Evolutionary conservation across 441 rosid genomes (phyloP), one percentile per base, ranked within the genome.

Genomic region (Populus hybrid): DNA sequence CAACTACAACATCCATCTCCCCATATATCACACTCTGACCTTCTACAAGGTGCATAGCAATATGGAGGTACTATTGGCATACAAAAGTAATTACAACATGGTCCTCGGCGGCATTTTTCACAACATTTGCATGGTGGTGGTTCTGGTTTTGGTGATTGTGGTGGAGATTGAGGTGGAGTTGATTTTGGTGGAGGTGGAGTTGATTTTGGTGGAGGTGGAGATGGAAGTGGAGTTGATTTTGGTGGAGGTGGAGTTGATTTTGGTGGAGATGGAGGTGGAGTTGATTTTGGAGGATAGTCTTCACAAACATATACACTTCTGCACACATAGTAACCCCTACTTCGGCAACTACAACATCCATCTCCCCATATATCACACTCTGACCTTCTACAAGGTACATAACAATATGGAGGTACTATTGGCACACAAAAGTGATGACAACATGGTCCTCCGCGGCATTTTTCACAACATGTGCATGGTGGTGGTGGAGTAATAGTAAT

Each of bases 11-110:
- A 85, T 5, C 92, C 85, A 3, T 38, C 42, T 8, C 88, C 89
- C 89, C 87, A 90, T 61, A 88, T 85, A 10, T 87, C 91, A 28
- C 79, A 87, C 12, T 83, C 87, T 1, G 92, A 89, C 78, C 90
- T 53, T 14, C 90, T 89, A 23, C 84, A 87, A 14, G 76, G 84
- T 7, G 16, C 74, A 23, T 3, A 30, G 36, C 70, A 32, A 32
- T 32, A 66, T 67, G 74, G 70, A 10, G 46, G 30, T 5, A 5
- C 6, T 14, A 6, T 82, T 2, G 88, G 87, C 68, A 85, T 66
- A 18, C 89, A 90, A 16, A 82, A 86, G 10, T 77, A 82, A 3
- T 82, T 21, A 16, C 23, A 84, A 24, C 79, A 79, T 24, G 76
- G 81, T 10, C 83, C 85, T 32, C 34, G 6, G 34, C 34, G 34